Evolutionary conservation across 495 filamentous ascomycete species (phyloP).

Genomic region (Tirmania nivea): DNA sequence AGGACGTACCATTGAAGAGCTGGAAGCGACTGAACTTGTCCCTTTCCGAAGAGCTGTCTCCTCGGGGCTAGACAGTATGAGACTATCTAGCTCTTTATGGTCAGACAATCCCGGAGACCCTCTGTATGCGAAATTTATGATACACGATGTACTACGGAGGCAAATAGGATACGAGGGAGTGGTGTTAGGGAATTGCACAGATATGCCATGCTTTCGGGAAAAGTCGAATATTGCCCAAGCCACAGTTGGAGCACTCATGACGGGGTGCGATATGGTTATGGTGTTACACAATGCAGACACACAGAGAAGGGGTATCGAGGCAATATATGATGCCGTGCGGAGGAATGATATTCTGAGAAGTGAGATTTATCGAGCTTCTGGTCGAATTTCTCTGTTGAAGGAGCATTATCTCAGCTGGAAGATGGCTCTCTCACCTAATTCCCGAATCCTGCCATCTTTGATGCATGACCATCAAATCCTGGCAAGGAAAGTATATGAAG

Average conservation of each 20-base stretch:
- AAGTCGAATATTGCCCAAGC: constrained; percentile 13
- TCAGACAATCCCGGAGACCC: constrained; percentile 6
- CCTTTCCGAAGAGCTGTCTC: constrained; percentile 20
- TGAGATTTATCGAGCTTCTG: constrained; percentile 15
- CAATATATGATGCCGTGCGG: constrained; percentile 16
- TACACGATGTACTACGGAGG: constrained; percentile 18
- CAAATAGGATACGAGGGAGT: constrained; percentile 20
- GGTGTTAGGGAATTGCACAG: constrained; percentile 19
- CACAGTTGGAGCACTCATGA: constrained; percentile 13
- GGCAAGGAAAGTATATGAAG: constrained; percentile 16
- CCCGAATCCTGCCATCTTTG: constrained; percentile 11
- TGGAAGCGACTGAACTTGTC: constrained; percentile 17
- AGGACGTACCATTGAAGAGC: constrained; percentile 10
- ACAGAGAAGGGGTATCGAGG: constrained; percentile 15
- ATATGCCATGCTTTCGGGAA: constrained; percentile 13
- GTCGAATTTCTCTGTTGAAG: constrained; percentile 13
- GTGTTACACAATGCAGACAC: constrained; percentile 10
- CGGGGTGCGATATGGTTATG: constrained; percentile 20
- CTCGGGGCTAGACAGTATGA: constrained; percentile 19
- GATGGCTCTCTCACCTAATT: constrained; percentile 15
- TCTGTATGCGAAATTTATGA: constrained; percentile 14
- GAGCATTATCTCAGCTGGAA: constrained; percentile 19
- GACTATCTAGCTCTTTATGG: constrained; percentile 20
- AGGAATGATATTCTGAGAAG: constrained; percentile 7
- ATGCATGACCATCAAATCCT: constrained; percentile 18